phyloP scores from a whole-genome alignment of 139 green algal species.

The Coelastrella sp. region DNA sequence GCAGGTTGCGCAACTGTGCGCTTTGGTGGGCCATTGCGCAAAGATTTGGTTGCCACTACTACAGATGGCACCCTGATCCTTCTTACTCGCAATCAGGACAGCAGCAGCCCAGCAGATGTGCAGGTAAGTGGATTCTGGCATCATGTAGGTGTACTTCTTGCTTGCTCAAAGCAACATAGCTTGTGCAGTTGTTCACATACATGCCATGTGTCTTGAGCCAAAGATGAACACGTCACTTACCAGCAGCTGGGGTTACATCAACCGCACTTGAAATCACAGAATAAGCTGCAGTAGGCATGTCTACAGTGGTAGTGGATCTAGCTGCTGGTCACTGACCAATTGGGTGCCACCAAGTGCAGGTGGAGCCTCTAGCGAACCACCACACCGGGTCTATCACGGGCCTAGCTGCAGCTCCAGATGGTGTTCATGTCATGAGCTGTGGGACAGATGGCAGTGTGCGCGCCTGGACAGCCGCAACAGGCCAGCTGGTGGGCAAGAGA shows the following conservation, averaged over 20 bases:
- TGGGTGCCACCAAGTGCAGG: not conserved
- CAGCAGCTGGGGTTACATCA: too few relatives aligned
- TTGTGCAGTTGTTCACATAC: not conserved
- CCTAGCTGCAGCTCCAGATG: constrained; percentile 48
- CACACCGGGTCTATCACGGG: constrained; percentile 53
- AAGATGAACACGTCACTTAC: too few relatives aligned
- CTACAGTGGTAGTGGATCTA: too few relatives aligned
- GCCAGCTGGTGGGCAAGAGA: constrained; percentile 19
- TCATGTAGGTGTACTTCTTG: not conserved
- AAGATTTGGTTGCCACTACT: constrained; percentile 8
- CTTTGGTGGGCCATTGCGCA: constrained; percentile 21
- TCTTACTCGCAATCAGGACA: not conserved
- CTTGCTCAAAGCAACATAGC: not conserved
- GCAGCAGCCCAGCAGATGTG: constrained; percentile 21
- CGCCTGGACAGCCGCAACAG: constrained; percentile 47
- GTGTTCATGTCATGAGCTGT: constrained; percentile 43
- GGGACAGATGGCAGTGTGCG: constrained; percentile 60
- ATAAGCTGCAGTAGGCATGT: too few relatives aligned
- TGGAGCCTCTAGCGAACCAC: constrained; percentile 51
- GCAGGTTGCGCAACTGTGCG: constrained; percentile 11
- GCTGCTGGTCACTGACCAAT: too few relatives aligned
- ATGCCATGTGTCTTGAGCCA: too few relatives aligned
- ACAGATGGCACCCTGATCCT: constrained; percentile 28
- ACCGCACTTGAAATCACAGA: too few relatives aligned
- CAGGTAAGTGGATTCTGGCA: not conserved